phyloP scores from a whole-genome alignment of 495 filamentous ascomycete genomes.

The Oidiodendron maius region DNA sequence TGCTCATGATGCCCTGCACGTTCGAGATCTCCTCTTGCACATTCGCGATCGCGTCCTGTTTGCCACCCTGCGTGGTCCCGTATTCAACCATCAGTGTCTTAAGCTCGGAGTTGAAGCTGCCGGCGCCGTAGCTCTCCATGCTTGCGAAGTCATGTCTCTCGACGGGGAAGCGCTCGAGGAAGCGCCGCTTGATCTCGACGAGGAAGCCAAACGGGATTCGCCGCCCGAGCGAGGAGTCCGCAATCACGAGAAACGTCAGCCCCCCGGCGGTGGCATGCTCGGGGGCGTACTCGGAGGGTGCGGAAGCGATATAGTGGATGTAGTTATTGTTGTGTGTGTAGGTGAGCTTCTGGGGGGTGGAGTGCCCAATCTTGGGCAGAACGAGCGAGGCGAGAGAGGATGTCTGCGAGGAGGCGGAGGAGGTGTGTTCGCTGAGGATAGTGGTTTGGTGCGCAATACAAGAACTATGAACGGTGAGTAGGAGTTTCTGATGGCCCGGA shows the following conservation, averaged over 20 bases:
- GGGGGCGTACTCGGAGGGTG: conserved; percentile 55
- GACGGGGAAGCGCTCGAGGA: conserved; percentile 67
- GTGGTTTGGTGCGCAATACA: conserved; percentile 89
- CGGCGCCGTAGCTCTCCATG: conserved; percentile 85
- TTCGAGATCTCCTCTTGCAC: conserved; percentile 87
- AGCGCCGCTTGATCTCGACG: conserved; percentile 83
- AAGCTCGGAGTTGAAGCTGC: conserved; percentile 74
- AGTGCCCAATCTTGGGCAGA: conserved; percentile 89
- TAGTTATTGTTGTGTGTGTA: conserved; percentile 87
- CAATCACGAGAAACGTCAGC: conserved; percentile 81
- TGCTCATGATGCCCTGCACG: conserved; percentile 93
- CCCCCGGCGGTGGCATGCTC: conserved; percentile 56
- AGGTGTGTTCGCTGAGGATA: conserved; percentile 87
- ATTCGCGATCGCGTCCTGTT: conserved; percentile 78
- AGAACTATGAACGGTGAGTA: conserved; percentile 46
- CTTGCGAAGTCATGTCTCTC: conserved; percentile 63
- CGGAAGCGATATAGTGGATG: conserved; percentile 92
- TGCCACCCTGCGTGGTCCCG: conserved; percentile 65
- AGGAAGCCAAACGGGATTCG: conserved; percentile 92
- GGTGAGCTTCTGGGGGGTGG: conserved; percentile 78
- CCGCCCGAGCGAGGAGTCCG: conserved; percentile 67
- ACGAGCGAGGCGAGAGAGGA: conserved; percentile 86
- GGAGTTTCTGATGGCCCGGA: conserved; percentile 18
- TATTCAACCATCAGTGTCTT: conserved; percentile 76
- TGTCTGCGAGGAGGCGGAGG: conserved; percentile 67